These are phyloP conservation scores for Fusarium chaquense DNA, from an alignment of 2,329 filamentous ascomycete species.

Conservation along the genomic window DNA sequence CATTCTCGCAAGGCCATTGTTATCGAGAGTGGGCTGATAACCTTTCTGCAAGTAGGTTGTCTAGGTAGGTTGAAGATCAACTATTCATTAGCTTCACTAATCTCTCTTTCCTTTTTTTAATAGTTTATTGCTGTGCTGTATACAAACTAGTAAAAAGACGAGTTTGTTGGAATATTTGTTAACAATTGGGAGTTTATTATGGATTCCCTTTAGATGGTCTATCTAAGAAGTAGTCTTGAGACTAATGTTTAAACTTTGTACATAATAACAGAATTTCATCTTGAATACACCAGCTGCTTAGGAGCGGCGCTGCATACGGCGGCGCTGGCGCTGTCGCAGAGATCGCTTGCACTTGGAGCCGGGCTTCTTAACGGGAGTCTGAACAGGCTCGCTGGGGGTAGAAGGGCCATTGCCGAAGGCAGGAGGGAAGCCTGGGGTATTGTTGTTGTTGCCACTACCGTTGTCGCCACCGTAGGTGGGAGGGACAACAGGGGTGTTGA, in stretches of 20 bases:
- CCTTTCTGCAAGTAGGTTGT: too few relatives aligned
- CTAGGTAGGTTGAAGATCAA: too few relatives aligned
- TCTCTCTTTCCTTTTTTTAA: not conserved
- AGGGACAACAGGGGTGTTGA: constrained; percentile 10
- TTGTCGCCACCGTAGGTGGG: not conserved
- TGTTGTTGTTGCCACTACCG: not conserved
- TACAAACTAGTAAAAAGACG: not conserved
- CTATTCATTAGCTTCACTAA: not conserved
- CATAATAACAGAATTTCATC: constrained; percentile 7
- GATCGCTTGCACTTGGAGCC: constrained; percentile 14
- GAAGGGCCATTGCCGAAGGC: not conserved
- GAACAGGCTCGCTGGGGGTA: not conserved
- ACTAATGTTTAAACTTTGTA: constrained; percentile 26
- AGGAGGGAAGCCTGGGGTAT: not conserved
- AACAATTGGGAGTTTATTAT: not conserved
- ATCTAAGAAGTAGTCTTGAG: constrained; percentile 18
- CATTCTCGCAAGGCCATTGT: too few relatives aligned
- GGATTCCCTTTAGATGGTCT: constrained; percentile 4
- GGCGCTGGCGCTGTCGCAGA: constrained; percentile 13
- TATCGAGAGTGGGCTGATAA: too few relatives aligned
- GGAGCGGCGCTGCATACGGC: not conserved
- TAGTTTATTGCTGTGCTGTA: not conserved
- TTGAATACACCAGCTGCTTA: not conserved
- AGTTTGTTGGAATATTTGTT: not conserved
- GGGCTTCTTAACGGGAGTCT: constrained; percentile 10